phyloP scores from a whole-genome alignment of 208 protist genomes.

The Lotmaria passim region DNA sequence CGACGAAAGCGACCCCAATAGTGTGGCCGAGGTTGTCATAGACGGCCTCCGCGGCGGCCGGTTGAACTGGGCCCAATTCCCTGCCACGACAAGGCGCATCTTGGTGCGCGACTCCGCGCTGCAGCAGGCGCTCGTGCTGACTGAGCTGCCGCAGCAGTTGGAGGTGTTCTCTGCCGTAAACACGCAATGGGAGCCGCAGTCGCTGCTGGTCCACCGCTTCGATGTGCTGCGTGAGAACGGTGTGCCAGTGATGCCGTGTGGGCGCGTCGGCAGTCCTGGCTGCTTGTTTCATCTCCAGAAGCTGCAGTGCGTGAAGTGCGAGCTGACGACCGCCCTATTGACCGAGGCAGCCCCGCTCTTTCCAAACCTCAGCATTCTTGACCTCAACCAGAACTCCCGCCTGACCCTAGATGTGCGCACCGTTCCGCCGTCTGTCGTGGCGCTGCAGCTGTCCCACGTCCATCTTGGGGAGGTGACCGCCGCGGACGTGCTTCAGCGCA shows the following conservation, averaged over 20 bases:
- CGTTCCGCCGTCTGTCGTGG: not conserved
- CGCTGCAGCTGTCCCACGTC: constrained; percentile 14
- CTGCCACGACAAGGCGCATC: constrained; percentile 8
- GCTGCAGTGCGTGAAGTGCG: constrained; percentile 18
- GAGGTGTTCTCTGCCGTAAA: constrained; percentile 14
- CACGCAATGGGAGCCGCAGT: not conserved
- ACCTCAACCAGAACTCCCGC: constrained; percentile 5
- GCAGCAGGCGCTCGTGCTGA: constrained; percentile 12
- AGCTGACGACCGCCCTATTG: not conserved
- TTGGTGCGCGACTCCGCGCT: constrained; percentile 9
- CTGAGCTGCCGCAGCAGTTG: constrained; percentile 8
- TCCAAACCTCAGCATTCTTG: not conserved
- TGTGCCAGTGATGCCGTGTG: not conserved
- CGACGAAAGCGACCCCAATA: not conserved
- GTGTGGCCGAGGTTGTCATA: constrained; percentile 1
- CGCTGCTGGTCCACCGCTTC: not conserved
- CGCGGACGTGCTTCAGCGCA: not conserved
- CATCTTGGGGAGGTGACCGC: not conserved
- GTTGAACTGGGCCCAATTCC: constrained; percentile 15
- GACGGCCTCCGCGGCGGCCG: not conserved
- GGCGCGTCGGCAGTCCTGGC: too few species aligned
- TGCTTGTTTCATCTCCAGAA: not conserved
- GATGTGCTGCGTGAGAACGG: not conserved
- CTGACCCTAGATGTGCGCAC: not conserved
- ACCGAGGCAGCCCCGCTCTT: not conserved